Conservation (phyloP, 805 yeast species). For the Diddensiella caesifluorescens region DNA sequence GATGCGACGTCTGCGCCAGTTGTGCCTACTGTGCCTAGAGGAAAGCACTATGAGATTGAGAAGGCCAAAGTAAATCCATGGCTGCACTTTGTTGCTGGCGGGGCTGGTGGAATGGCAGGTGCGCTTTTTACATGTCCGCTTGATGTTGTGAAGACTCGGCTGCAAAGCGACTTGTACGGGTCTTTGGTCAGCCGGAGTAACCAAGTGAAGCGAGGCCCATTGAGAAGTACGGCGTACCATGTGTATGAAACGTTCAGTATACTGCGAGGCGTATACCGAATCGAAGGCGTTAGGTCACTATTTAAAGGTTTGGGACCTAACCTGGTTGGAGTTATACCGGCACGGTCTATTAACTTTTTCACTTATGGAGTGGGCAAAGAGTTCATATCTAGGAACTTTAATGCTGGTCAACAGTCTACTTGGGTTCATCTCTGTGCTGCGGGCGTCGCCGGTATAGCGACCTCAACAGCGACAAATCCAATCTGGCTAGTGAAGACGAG, state of each 20-base stretch:
- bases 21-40: slow-evolving; percentile 21
- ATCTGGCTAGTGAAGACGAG: slow-evolving; percentile 96
- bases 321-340: slow-evolving; percentile 95
- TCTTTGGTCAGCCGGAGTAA: slow-evolving; percentile 22
- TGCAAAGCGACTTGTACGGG: slow-evolving; percentile 78
- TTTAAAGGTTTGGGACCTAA: slow-evolving; percentile 97
- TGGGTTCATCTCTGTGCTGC: slow-evolving; percentile 85
- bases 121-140: slow-evolving; percentile 91
- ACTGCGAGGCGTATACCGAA: slow-evolving; percentile 56
- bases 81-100: slow-evolving; percentile 43
- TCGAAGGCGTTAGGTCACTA: slow-evolving; percentile 80
- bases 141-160: slow-evolving; percentile 91
- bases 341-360: slow-evolving; percentile 92
- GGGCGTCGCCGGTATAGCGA: slow-evolving; percentile 84
- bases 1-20: slow-evolving; percentile 22
- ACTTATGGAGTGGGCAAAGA: slow-evolving; percentile 95
- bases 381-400: slow-evolving; percentile 56
- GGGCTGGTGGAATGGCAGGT: slow-evolving; percentile 95
- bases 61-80: slow-evolving; percentile 40
- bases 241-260: slow-evolving; percentile 78
- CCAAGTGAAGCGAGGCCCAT: slow-evolving; percentile 20
- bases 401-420: slow-evolving; percentile 71
- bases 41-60: slow-evolving; percentile 16
- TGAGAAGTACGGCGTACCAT: slow-evolving; percentile 56
- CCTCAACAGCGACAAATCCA: slow-evolving; percentile 95